Evolutionary conservation across 2,329 filamentous ascomycete genomes (phyloP).

Genomic region (Penicillium sp.): DNA sequence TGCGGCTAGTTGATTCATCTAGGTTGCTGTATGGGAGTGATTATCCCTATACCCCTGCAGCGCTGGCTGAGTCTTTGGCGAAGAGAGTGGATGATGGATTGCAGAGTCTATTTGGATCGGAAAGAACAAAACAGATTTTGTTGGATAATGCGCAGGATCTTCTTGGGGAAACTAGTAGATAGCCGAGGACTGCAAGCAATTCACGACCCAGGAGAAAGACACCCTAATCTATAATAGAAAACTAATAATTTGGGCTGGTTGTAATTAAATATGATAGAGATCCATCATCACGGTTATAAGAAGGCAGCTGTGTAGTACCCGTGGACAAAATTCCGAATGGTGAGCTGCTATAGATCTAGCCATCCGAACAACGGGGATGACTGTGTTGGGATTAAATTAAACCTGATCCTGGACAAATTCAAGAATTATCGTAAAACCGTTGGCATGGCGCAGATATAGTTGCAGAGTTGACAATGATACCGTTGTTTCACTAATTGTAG

Average conservation of each 20-base stretch:
- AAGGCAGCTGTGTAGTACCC: neutral
- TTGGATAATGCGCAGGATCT: conserved; percentile 14
- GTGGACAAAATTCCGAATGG: neutral
- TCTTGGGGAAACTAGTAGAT: neutral
- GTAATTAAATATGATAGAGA: neutral
- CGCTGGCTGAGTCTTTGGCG: conserved; percentile 32
- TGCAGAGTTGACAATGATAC: neutral
- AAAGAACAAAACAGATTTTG: conserved; percentile 4
- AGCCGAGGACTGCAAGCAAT: neutral
- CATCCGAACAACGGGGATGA: neutral
- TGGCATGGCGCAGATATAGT: neutral
- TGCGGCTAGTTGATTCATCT: conserved; percentile 45
- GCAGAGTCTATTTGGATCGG: conserved; percentile 7
- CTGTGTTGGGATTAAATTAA: neutral
- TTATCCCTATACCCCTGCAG: conserved; percentile 51
- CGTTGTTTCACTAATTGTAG: neutral
- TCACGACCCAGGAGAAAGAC: neutral
- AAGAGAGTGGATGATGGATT: conserved; percentile 44
- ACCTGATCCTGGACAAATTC: neutral
- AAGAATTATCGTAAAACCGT: neutral
- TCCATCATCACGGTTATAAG: neutral
- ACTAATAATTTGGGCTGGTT: neutral
- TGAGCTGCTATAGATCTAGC: neutral
- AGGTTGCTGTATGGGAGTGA: conserved; percentile 55
- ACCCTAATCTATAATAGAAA: neutral